A percentile compares a stretch with the other conserved stretches of the same genome.
Evolutionary conservation across 2,329 filamentous ascomycete species (phyloP).

Genomic region (Clonostachys chloroleuca): DNA sequence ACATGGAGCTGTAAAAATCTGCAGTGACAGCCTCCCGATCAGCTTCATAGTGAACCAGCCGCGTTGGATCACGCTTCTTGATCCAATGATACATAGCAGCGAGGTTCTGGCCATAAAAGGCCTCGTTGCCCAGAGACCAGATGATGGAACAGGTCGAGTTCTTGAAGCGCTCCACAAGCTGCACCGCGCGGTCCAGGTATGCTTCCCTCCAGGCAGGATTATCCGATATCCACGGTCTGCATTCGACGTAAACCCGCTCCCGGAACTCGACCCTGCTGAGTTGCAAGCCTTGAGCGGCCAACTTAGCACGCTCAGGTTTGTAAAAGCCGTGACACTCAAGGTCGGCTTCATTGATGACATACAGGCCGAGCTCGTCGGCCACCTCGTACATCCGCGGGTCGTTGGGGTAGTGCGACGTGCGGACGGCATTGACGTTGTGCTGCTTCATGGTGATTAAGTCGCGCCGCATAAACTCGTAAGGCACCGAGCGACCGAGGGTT

Average conservation of each 20-base stretch:
- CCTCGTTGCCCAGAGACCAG: constrained; percentile 71
- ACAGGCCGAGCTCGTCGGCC: constrained; percentile 59
- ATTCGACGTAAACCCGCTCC: constrained; percentile 31
- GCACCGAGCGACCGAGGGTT: constrained; percentile 56
- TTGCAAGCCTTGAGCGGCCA: constrained; percentile 2
- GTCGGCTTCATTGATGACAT: constrained; percentile 55
- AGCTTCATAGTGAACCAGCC: constrained; percentile 64
- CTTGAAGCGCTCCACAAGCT: constrained; percentile 65
- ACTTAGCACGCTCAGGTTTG: constrained; percentile 23
- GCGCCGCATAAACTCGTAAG: constrained; percentile 50
- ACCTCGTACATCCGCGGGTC: constrained; percentile 57
- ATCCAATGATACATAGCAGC: constrained; percentile 62
- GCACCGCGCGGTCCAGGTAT: constrained; percentile 63
- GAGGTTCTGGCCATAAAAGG: constrained; percentile 67
- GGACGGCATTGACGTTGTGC: constrained; percentile 68
- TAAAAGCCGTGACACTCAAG: constrained; percentile 50
- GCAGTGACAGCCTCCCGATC: constrained; percentile 55
- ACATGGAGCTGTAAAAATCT: constrained; percentile 68
- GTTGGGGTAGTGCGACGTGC: constrained; percentile 64
- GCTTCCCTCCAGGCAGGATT: constrained; percentile 57
- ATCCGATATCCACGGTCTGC: constrained; percentile 46
- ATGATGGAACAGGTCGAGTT: constrained; percentile 66
- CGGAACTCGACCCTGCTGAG: constrained; percentile 35
- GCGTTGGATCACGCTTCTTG: constrained; percentile 49
- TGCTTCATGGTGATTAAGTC: constrained; percentile 66